phyloP scores from a whole-genome alignment of 1,284 basidiomycete genomes.

The Gymnopus androsaceus region DNA sequence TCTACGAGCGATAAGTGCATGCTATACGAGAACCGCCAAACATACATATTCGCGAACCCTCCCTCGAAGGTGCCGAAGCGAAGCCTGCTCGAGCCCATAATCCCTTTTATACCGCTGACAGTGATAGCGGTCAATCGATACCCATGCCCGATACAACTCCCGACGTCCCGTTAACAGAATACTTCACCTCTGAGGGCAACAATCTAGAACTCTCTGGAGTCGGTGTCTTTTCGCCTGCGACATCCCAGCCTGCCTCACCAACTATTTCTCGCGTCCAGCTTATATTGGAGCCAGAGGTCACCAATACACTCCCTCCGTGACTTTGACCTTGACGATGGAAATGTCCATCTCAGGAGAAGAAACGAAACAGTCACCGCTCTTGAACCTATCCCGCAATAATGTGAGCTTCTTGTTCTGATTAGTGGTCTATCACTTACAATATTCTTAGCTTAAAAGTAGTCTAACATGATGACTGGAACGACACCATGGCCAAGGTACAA shows the following conservation, averaged over 20 bases:
- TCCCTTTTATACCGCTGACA: slow-evolving; percentile 4
- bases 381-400: neutral
- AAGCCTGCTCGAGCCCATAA: neutral
- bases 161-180: slow-evolving; percentile 36
- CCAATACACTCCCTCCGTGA: slow-evolving; percentile 12
- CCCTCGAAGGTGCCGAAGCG: slow-evolving; percentile 14
- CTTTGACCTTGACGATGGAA: slow-evolving; percentile 12
- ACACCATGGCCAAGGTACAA: no score
- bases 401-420: no score
- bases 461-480: no score
- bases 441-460: no score
- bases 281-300: slow-evolving; percentile 21
- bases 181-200: slow-evolving; percentile 54
- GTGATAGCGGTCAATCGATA: slow-evolving; percentile 13
- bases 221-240: slow-evolving; percentile 69
- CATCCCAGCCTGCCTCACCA: slow-evolving; percentile 66
- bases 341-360: slow-evolving; percentile 7
- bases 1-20: slow-evolving; percentile 59
- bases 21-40: slow-evolving; percentile 27
- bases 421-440: no score
- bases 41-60: slow-evolving; percentile 30
- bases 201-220: slow-evolving; percentile 65
- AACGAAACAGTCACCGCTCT: neutral
- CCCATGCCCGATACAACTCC: neutral
- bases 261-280: slow-evolving; percentile 46